Evolutionary conservation across 192 early-diverging fungal genomes (phyloP).

Genomic region (Backusella parvicylindrica): DNA sequence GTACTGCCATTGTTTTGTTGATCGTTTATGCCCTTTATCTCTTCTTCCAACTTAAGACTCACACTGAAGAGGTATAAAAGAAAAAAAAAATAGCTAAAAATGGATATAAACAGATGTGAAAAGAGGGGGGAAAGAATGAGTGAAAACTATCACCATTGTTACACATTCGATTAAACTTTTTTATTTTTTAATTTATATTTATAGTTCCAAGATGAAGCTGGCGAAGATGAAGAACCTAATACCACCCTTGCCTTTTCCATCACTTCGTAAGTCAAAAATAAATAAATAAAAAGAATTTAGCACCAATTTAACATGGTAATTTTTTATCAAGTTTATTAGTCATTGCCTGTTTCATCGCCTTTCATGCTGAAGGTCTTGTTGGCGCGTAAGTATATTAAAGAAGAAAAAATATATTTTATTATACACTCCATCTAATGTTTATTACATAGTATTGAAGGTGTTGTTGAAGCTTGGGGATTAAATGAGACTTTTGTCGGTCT

Average conservation of each 20-base stretch:
- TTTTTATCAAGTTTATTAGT: slow-evolving; percentile 40
- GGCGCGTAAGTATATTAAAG: slow-evolving; percentile 54
- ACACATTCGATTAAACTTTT: background rate
- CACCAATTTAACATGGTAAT: background rate
- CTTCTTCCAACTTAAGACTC: slow-evolving; percentile 88
- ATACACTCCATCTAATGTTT: no score
- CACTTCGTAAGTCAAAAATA: slow-evolving; percentile 24
- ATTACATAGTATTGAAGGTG: slow-evolving; percentile 57
- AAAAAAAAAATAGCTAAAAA: background rate
- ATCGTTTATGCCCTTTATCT: slow-evolving; percentile 67
- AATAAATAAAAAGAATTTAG: background rate
- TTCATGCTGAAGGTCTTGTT: slow-evolving; percentile 81
- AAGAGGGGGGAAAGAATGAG: background rate
- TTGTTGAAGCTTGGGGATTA: slow-evolving; percentile 64
- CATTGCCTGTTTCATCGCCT: slow-evolving; percentile 65
- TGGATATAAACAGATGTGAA: background rate
- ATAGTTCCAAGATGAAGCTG: slow-evolving; percentile 37
- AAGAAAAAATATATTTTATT: no score
- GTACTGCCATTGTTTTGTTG: slow-evolving; percentile 66
- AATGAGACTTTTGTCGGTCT: slow-evolving; percentile 87
- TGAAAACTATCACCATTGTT: background rate
- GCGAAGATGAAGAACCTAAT: slow-evolving; percentile 57
- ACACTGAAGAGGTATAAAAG: slow-evolving; percentile 49
- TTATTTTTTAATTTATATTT: background rate
- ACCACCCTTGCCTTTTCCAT: slow-evolving; percentile 58